Conservation (phyloP, 202 grass and related monocot species). For the Miscanthus sacchariflorus region DNA sequence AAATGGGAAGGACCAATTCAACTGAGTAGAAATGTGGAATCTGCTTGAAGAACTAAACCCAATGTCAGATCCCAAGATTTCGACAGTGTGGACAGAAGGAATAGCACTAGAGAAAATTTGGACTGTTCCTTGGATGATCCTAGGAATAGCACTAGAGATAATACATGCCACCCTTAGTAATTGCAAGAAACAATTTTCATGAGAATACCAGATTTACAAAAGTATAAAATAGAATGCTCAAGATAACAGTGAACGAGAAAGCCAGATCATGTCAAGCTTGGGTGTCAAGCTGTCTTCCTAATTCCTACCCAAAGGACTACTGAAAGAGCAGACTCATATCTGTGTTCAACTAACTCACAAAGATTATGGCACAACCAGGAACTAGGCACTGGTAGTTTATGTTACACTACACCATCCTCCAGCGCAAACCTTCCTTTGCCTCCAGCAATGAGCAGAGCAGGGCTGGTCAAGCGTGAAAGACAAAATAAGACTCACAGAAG, state of each 20-base stretch:
- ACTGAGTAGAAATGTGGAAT: constrained; percentile 31
- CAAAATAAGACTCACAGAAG: constrained; percentile 10
- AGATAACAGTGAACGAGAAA: constrained; percentile 21
- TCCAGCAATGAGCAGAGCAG: constrained; percentile 24
- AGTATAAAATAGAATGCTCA: not conserved
- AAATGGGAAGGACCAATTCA: constrained; percentile 19
- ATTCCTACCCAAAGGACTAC: constrained; percentile 12
- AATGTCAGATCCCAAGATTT: constrained; percentile 31
- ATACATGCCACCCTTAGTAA: constrained; percentile 26
- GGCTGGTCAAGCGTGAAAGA: not conserved
- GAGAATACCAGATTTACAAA: constrained; percentile 11
- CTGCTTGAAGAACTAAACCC: constrained; percentile 23
- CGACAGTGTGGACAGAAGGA: not conserved
- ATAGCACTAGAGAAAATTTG: not conserved
- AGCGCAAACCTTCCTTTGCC: constrained; percentile 17
- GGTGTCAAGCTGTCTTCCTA: constrained; percentile 8
- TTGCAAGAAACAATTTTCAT: constrained; percentile 17
- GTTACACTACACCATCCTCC: constrained; percentile 17
- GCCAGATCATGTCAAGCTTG: constrained; percentile 3
- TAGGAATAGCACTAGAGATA: too few relatives aligned
- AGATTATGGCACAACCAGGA: constrained; percentile 22
- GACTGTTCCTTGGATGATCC: constrained; percentile 22
- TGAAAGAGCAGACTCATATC: constrained; percentile 34
- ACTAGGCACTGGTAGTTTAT: not conserved
- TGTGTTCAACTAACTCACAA: constrained; percentile 29